Percentiles rank a stretch among this genome's conserved stretches.
Conservation (phyloP, 495 filamentous ascomycete genomes). For the Penicillium odoratum region DNA sequence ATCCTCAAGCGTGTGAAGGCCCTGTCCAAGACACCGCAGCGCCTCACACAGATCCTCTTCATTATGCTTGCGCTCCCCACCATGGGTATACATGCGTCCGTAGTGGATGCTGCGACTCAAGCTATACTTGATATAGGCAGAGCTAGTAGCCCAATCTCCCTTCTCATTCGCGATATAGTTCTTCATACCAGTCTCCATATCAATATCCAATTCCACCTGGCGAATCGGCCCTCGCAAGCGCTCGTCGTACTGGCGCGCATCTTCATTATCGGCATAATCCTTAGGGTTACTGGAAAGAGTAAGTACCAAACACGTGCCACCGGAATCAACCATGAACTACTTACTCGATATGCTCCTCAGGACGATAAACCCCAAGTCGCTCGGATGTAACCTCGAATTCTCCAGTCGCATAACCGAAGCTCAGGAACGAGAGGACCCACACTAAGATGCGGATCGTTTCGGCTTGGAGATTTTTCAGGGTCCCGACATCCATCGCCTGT, state of each 20-base stretch:
- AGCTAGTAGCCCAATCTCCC: slow-evolving; percentile 81
- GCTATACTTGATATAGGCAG: slow-evolving; percentile 87
- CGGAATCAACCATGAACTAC: slow-evolving; percentile 9
- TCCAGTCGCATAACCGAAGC: slow-evolving; percentile 92
- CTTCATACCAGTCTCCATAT: slow-evolving; percentile 89
- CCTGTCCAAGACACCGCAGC: slow-evolving; percentile 83
- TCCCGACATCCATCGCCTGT: slow-evolving; percentile 90
- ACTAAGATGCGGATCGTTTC: slow-evolving; percentile 87
- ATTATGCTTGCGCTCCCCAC: slow-evolving; percentile 61
- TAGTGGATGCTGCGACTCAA: slow-evolving; percentile 85
- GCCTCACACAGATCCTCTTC: slow-evolving; percentile 91
- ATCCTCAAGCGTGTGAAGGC: slow-evolving; percentile 91
- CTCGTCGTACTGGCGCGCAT: slow-evolving; percentile 82
- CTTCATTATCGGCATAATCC: slow-evolving; percentile 84
- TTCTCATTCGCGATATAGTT: slow-evolving; percentile 96
- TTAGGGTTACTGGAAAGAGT: slow-evolving; percentile 62
- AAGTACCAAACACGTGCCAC: neutral
- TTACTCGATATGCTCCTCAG: slow-evolving; percentile 88
- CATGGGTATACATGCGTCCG: slow-evolving; percentile 80
- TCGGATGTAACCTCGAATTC: slow-evolving; percentile 97
- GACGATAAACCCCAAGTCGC: slow-evolving; percentile 85
- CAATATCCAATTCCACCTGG: slow-evolving; percentile 76
- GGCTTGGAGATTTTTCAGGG: slow-evolving; percentile 82
- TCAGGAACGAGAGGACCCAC: slow-evolving; percentile 90
- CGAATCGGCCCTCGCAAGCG: slow-evolving; percentile 77